Evolutionary conservation across 306 rosid genomes (phyloP).

Genomic region (Elaeagnus macrophylla): DNA sequence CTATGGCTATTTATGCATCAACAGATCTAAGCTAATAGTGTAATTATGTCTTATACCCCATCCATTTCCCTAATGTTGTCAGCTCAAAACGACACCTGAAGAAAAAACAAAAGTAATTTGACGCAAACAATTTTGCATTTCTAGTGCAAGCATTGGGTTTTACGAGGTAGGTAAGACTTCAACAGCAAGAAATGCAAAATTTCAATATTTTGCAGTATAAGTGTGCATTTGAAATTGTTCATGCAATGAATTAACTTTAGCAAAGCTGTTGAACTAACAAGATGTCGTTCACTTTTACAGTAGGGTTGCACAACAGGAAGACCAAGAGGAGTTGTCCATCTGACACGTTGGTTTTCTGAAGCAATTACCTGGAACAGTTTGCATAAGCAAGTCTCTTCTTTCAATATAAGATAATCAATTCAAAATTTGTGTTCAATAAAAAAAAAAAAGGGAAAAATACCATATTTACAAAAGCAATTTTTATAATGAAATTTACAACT

Average conservation of each 20-base stretch:
- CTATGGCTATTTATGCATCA: too few species aligned
- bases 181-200: too few species aligned
- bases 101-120: too few species aligned
- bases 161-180: too few species aligned
- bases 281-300: constrained; percentile 60
- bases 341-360: constrained; percentile 69
- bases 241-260: background rate
- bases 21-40: too few species aligned
- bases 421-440: background rate
- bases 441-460: constrained; percentile 1
- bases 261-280: constrained; percentile 38
- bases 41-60: too few species aligned
- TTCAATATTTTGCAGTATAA: background rate
- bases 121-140: too few species aligned
- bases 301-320: constrained; percentile 88
- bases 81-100: too few species aligned
- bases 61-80: too few species aligned
- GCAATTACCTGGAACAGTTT: constrained; percentile 54
- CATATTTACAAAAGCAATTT: constrained; percentile 8
- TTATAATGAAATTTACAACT: constrained; percentile 8
- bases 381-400: background rate
- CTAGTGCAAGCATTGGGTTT: too few species aligned
- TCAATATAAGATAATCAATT: too few species aligned
- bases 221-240: background rate
- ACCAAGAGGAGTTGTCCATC: constrained; percentile 88